Base-by-base conservation (phyloP, 441 rosid species). In the Populus hybrid region DNA sequence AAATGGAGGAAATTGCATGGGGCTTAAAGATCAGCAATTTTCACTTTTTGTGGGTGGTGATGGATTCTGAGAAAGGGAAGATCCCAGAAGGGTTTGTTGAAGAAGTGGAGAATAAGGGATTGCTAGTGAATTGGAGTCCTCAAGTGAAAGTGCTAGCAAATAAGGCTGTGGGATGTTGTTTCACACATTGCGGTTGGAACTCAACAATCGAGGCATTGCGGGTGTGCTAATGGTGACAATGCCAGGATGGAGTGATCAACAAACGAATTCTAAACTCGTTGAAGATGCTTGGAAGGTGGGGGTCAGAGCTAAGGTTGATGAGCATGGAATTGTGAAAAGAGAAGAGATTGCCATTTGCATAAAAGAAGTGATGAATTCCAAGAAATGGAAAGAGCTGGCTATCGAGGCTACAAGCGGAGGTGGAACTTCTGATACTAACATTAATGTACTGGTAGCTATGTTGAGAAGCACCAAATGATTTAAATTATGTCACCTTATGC, bases 241-340 rank as follows among this genome's bases (percentile, higher is more conserved):
- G 96, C 90, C 96, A 6, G 91, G 84, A n/a, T 88, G 90, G 92
- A 85, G 85, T 0, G 92, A 91, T 40, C 94, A 90, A 28, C 87
- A 86, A 0, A 81, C 90, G 0, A 84, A n/a, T n/a, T n/a, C n/a
- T n/a, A n/a, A n/a, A n/a, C n/a, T n/a, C n/a, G n/a, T n/a, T n/a
- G n/a, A n/a, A n/a, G n/a, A 88, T 79, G 83, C 89, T 63, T 91
- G 94, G 91, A 86, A 83, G 80, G 88, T 89, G 16, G 94, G n/a
- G n/a, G 78, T 90, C 24, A 81, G 90, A 75, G 89, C 85, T 24
- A 82, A 64, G 78, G 81, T 79, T 57, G 79, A 83, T 14, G 85
- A 57, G 59, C 63, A 85, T 70, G 90, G 89, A 42, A 78, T 90
- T 50, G 89, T 82, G 46, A 80, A 40, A 57, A 88, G 89, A 54